Base-by-base conservation (phyloP, 495 filamentous ascomycete species). In the Daldinia decipiens region DNA sequence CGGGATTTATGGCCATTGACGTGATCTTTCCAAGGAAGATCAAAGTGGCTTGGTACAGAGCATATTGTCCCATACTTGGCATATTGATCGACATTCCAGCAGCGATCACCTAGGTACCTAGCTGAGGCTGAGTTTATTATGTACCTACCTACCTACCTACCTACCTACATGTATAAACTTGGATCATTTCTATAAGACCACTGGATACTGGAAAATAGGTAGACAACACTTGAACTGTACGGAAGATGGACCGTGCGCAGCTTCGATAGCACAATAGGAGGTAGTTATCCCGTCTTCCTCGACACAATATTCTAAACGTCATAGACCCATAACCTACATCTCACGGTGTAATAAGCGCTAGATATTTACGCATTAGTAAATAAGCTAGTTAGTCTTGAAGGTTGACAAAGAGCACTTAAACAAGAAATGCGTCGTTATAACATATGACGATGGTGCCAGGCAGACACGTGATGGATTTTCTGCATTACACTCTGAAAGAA, bases 21-120 rank as follows among this genome's bases (percentile, higher is more conserved):
- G 55, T 40, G 53, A 29, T 38, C 9, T 17, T 43, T 66, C 32
- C 45, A 67, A 24, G 47, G 57, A 61, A 62, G 62, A 66, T 58
- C 62, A 7, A 65, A 47, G 61, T 50, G 51, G 68, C 57, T 71
- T 51, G 27, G 47, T 36, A 29, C 27, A 29, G 0, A 9, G 11
- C 24, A 15, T 45, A 17, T 17, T 58, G 53, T 50, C n/a, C 27
- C 29, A 68, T 62, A 62, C 59, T 56, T 51, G 51, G 43, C 34
- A 34, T 17, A 21, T 43, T n/a, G 38, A 67, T 65, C 62, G 43
- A 38, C 65, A 38, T 3, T 36, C 43, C 8, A 47, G 19, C 43
- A 47, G 9, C 2, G 43, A 47, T 47, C 43, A 21, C n/a, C 19
- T 34, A 34, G 32, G 9, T 12, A 47, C 1, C 2, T 21, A 21